A percentile compares a stretch with the other conserved stretches of the same genome.
Evolutionary conservation across 1,139 yeast genomes (phyloP).

Genomic region (Scheffersomyces lignicola): DNA sequence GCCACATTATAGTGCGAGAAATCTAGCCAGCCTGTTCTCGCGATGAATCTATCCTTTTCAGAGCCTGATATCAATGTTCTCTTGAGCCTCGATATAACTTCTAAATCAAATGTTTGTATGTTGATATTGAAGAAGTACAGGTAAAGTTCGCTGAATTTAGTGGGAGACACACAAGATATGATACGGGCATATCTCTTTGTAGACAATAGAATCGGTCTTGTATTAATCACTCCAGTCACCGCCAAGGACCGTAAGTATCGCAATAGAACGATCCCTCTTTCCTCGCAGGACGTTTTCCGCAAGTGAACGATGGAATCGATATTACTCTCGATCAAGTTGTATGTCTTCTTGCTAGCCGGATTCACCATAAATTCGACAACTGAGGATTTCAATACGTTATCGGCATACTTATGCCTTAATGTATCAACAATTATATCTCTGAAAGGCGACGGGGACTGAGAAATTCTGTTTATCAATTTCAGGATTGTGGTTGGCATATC

Average conservation of each 20-base stretch:
- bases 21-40: constrained; percentile 36
- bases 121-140: constrained; percentile 36
- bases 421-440: constrained; percentile 4
- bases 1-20: constrained; percentile 41
- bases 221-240: constrained; percentile 23
- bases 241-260: constrained; percentile 25
- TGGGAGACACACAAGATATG: constrained; percentile 19
- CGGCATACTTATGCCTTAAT: constrained; percentile 1
- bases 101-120: constrained; percentile 23
- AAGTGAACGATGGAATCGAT: constrained; percentile 20
- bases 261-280: constrained; percentile 21
- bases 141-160: constrained; percentile 26
- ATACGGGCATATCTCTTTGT: constrained; percentile 19
- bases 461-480: too few relatives aligned
- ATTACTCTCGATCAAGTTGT: constrained; percentile 3
- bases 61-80: constrained; percentile 27
- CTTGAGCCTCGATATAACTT: constrained; percentile 21
- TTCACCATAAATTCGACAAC: constrained; percentile 27
- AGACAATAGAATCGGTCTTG: constrained; percentile 23
- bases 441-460: constrained; percentile 16
- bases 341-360: constrained; percentile 19
- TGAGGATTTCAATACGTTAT: constrained; percentile 28
- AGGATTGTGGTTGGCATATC: constrained; percentile 17
- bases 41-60: constrained; percentile 31
- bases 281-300: constrained; percentile 13